Percentiles rank a stretch among this genome's conserved stretches.
Evolutionary conservation across 495 filamentous ascomycete species (phyloP).

Genomic region (Penicillium chermesinum): DNA sequence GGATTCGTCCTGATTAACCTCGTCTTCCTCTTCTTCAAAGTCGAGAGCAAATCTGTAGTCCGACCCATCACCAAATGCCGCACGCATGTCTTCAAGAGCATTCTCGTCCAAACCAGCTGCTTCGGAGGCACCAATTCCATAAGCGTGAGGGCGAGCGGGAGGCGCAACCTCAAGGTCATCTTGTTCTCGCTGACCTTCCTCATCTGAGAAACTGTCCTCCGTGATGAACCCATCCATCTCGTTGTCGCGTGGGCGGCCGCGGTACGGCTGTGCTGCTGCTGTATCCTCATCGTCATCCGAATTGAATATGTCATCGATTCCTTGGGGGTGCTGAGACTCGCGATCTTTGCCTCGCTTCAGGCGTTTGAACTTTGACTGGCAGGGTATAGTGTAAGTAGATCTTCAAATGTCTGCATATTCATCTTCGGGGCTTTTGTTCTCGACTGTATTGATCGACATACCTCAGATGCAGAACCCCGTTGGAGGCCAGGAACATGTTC

Average conservation of each 20-base stretch:
- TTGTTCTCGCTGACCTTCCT: constrained; percentile 67
- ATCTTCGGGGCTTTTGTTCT: too few species aligned
- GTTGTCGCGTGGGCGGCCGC: constrained; percentile 51
- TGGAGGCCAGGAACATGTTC: constrained; percentile 67
- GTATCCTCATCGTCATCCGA: constrained; percentile 86
- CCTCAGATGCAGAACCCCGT: constrained; percentile 57
- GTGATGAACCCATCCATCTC: constrained; percentile 98
- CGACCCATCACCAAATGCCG: constrained; percentile 88
- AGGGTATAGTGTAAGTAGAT: constrained; percentile 2
- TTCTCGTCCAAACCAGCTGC: constrained; percentile 81
- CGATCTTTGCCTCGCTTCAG: constrained; percentile 87
- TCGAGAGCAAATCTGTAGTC: constrained; percentile 93
- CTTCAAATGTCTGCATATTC: too few species aligned
- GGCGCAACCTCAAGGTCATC: constrained; percentile 85
- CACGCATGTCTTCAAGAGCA: constrained; percentile 88
- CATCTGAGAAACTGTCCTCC: constrained; percentile 87
- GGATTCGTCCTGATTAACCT: constrained; percentile 65
- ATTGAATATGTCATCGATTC: constrained; percentile 79
- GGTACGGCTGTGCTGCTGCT: constrained; percentile 53
- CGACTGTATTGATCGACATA: too few species aligned
- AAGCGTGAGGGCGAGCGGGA: constrained; percentile 57
- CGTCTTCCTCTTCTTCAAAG: constrained; percentile 62
- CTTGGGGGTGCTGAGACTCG: constrained; percentile 55
- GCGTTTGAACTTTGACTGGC: constrained; percentile 92
- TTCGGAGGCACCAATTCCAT: constrained; percentile 54